phyloP scores from a whole-genome alignment of 129 eudicot genomes.

The Saussurea involucrata region DNA sequence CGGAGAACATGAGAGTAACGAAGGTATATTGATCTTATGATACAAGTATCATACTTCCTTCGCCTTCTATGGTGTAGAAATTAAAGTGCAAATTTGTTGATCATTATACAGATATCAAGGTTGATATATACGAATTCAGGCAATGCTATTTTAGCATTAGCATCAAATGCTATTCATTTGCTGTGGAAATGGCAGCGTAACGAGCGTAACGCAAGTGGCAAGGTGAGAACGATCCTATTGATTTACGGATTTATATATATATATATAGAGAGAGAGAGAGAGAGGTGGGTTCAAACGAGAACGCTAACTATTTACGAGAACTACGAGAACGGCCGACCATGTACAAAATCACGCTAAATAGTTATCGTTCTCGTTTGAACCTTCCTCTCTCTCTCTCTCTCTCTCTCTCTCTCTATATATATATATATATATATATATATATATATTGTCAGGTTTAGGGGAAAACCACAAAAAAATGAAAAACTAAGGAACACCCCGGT shows the following conservation, averaged over 20 bases:
- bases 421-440: no score
- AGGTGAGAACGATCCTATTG: constrained; percentile 30
- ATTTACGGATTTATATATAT: constrained; percentile 5
- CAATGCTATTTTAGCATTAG: constrained; percentile 70
- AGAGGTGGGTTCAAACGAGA: no score
- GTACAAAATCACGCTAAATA: no score
- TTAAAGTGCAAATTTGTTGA: constrained; percentile 8
- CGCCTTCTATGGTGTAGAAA: neutral
- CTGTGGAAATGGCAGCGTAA: constrained; percentile 93
- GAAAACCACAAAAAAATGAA: no score
- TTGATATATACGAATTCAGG: constrained; percentile 89
- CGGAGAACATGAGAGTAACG: constrained; percentile 76
- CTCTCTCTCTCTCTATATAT: no score
- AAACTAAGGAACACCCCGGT: no score
- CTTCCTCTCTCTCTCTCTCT: no score
- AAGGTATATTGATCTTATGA: constrained; percentile 42
- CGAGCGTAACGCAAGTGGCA: constrained; percentile 69
- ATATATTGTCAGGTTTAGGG: no score
- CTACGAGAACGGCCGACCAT: no score
- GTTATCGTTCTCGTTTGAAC: no score
- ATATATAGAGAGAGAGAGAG: no score
- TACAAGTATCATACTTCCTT: neutral
- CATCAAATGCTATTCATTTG: constrained; percentile 77
- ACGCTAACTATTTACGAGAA: no score
- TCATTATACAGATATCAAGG: constrained; percentile 58